Evolutionary conservation across 805 yeast genomes (phyloP), one percentile per base, ranked within the genome.

Genomic region (Wickerhamiella siamensis): DNA sequence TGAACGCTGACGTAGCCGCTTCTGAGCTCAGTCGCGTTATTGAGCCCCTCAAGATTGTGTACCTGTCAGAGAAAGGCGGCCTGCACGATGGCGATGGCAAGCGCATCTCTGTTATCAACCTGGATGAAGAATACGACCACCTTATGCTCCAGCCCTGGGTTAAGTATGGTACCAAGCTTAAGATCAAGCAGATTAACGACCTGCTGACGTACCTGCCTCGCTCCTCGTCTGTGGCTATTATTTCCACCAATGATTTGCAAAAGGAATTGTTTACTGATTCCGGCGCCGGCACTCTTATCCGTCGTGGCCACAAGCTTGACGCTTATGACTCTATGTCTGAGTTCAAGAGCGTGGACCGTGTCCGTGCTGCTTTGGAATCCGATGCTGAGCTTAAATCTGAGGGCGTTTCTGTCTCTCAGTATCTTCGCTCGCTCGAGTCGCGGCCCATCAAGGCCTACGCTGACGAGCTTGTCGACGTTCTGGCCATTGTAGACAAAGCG

Each of bases 1-100:
- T 91, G 46, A 91, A 91, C 59, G 99, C 99, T 5, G 99, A 91
- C 59, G 95, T 91, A 40, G 98, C 97, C 34, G 99, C 99, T 36
- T 94, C 96, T 54, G 97, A 91, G 64, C 71, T 91, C 51, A 96
- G 98, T 19, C 74, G 96, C 57, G 95, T 83, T 40, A 83, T 91
- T 53, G 95, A 91, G 65, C 99, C 99, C 5, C 74, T 91, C 56
- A 91, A 91, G 65, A 88, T 91, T 49, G 98, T 91, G 34, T 91
- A 88, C 61, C 69, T 91, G 61, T 87, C 86, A 63, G 99, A 91
- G 63, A 91, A 91, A 65, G 99, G 99, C 54, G 99, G 98, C 48
- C 80, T 91, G 49, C 75, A 83, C 55, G 83, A 91, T 58, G 97
- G 97, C 44, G 77, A 72, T 52, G 87, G 91, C 38, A 94, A 87